Evolutionary conservation across 2,329 filamentous ascomycete genomes (phyloP).

Genomic region (Fusarium cicatricum): DNA sequence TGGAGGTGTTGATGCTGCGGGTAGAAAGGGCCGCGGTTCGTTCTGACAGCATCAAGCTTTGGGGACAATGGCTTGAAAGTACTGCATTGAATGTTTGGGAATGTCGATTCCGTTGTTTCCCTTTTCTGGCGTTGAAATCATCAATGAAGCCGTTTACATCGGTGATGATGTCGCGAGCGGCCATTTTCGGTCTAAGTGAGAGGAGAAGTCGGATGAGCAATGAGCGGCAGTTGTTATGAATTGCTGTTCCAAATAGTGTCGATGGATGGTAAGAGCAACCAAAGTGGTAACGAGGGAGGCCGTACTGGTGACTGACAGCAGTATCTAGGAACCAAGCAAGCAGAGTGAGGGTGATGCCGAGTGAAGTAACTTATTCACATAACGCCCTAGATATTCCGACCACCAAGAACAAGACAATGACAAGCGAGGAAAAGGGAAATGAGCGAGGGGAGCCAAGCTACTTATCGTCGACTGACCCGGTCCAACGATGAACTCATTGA

Average conservation of each 20-base stretch:
- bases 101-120: constrained; percentile 1
- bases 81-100: background rate
- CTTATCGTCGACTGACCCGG: constrained; percentile 13
- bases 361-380: too few relatives aligned
- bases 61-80: constrained; percentile 14
- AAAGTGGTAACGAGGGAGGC: background rate
- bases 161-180: constrained; percentile 6
- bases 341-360: background rate
- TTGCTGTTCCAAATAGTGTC: too few relatives aligned
- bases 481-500: constrained; percentile 1
- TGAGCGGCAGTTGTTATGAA: too few relatives aligned
- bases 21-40: background rate
- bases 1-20: constrained; percentile 19
- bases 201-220: background rate
- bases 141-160: constrained; percentile 29
- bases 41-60: constrained; percentile 26
- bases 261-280: too few relatives aligned
- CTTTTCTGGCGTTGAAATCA: constrained; percentile 20
- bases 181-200: constrained; percentile 3
- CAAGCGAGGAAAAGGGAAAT: background rate
- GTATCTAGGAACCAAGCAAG: background rate
- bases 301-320: background rate
- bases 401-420: background rate
- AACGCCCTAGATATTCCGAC: too few relatives aligned
- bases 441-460: constrained; percentile 14